phyloP scores from a whole-genome alignment of 129 eudicot species.

The Saposhnikovia divaricata region DNA sequence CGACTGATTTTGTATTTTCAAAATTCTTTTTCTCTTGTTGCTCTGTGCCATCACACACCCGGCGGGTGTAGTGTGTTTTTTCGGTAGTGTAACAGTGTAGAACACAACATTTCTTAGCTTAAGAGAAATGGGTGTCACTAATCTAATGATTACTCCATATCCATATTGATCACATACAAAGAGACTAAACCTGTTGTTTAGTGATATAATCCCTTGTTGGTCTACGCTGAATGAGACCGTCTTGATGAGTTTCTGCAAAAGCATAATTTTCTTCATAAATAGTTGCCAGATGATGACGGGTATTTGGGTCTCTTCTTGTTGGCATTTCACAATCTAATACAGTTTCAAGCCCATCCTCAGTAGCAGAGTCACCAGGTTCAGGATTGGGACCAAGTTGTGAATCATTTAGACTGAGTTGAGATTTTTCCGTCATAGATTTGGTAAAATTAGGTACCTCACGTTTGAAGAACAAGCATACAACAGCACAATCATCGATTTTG shows the following conservation, averaged over 20 bases:
- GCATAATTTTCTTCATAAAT: background rate
- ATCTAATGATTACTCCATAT: background rate
- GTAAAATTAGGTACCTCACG: slow-evolving; percentile 25
- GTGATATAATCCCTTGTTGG: background rate
- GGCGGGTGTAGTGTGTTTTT: background rate
- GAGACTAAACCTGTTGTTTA: background rate
- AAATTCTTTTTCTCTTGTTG: background rate
- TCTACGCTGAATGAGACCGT: background rate
- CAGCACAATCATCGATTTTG: slow-evolving; percentile 55
- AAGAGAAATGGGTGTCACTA: background rate
- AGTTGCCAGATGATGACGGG: background rate
- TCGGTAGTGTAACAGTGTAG: background rate
- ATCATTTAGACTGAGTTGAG: slow-evolving; percentile 25
- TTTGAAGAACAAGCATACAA: slow-evolving; percentile 42
- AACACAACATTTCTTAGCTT: background rate
- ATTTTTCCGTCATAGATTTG: slow-evolving; percentile 28
- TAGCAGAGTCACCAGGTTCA: background rate
- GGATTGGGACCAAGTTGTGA: slow-evolving; percentile 17
- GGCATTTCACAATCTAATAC: slow-evolving; percentile 31
- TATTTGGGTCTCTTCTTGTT: slow-evolving; percentile 13
- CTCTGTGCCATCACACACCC: background rate
- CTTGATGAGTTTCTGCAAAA: background rate
- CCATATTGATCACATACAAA: background rate
- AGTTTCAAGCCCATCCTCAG: slow-evolving; percentile 49
- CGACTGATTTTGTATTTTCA: background rate